Conservation (phyloP, 208 protist species). For the Crithidia expoeki region DNA sequence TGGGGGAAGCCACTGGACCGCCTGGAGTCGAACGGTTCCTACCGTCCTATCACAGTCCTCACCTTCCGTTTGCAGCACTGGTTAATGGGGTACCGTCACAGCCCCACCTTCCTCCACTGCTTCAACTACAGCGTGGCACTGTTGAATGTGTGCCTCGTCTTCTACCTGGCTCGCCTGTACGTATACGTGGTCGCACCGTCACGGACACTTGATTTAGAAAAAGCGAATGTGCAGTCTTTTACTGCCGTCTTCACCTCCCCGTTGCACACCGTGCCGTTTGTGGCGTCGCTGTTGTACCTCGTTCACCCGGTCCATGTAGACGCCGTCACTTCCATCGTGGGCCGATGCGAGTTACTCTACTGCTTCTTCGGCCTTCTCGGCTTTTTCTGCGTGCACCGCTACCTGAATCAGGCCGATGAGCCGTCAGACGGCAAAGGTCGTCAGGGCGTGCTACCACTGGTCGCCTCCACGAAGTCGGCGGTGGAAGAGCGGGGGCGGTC, state of each 20-base stretch:
- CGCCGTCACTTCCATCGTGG: constrained; percentile 84
- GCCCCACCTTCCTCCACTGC: constrained; percentile 34
- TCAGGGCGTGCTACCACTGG: not conserved
- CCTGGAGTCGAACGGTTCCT: constrained; percentile 57
- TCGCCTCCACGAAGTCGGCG: not conserved
- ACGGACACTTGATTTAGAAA: not conserved
- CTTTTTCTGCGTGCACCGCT: constrained; percentile 45
- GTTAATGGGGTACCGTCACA: constrained; percentile 60
- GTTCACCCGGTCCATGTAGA: constrained; percentile 90
- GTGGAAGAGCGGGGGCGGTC: not conserved
- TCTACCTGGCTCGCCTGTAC: constrained; percentile 49
- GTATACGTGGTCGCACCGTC: constrained; percentile 19
- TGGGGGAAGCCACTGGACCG: constrained; percentile 56
- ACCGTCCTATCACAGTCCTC: constrained; percentile 62
- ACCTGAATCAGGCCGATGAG: constrained; percentile 25
- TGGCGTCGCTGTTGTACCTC: constrained; percentile 65
- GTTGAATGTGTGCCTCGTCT: constrained; percentile 54
- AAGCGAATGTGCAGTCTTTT: not conserved
- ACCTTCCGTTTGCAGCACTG: constrained; percentile 70
- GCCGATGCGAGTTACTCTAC: constrained; percentile 76
- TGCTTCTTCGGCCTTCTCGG: constrained; percentile 63
- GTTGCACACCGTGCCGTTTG: constrained; percentile 32
- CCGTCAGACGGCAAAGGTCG: not conserved
- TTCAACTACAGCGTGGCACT: constrained; percentile 54
- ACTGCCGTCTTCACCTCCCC: constrained; percentile 16